phyloP scores from a whole-genome alignment of 306 rosid genomes.

The Lupinus albus region DNA sequence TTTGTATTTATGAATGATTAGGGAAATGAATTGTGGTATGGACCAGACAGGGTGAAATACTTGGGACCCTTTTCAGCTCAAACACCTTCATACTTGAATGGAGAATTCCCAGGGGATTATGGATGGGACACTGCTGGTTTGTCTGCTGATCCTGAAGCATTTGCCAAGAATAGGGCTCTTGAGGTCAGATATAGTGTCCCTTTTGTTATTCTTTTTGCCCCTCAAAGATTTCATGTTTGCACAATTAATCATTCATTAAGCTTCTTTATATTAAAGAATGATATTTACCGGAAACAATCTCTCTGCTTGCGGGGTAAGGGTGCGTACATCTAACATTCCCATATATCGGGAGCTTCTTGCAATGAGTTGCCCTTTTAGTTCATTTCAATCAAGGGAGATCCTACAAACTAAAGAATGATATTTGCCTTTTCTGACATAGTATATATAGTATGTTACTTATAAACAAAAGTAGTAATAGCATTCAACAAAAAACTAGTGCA shows the following conservation, averaged over 20 bases:
- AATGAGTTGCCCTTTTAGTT: too few relatives aligned
- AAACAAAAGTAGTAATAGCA: background rate
- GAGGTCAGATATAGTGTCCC: conserved; percentile 43
- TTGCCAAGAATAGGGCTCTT: conserved; percentile 75
- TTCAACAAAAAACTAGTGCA: background rate
- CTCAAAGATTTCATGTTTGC: background rate
- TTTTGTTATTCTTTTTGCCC: background rate
- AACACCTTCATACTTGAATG: conserved; percentile 68
- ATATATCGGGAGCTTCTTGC: too few relatives aligned
- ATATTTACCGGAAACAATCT: too few relatives aligned
- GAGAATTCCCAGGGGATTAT: conserved; percentile 72
- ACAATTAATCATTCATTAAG: background rate
- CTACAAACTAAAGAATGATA: background rate
- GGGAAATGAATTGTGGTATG: conserved; percentile 71
- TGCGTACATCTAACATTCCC: too few relatives aligned
- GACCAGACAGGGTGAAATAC: conserved; percentile 71
- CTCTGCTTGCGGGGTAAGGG: too few relatives aligned
- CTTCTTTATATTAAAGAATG: background rate
- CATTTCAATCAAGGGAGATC: too few relatives aligned
- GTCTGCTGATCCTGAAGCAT: conserved; percentile 76
- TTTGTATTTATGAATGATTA: conserved; percentile 26
- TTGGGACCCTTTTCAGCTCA: conserved; percentile 77
- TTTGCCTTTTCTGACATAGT: background rate
- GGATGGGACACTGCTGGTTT: conserved; percentile 73
- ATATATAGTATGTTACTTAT: background rate